Evolutionary conservation across 163 green algal genomes (phyloP), one percentile per base, ranked within the genome.

Genomic region (Picocystis sp.): DNA sequence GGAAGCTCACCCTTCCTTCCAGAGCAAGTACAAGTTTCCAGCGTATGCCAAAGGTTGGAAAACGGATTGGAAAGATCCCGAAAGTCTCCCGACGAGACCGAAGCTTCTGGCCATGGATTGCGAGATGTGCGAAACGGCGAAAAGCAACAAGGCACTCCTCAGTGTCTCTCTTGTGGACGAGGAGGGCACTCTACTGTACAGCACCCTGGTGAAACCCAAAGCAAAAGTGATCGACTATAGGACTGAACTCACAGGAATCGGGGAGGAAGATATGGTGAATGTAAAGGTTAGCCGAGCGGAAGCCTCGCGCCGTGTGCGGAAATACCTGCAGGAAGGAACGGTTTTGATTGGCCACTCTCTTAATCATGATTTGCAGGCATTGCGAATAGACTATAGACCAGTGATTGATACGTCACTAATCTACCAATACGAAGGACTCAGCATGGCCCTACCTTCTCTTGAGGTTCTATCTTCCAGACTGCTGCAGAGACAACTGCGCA

Each of bases 351-450:
- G 78, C 0, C 78, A 86, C 43, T 59, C 66, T 11, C 65, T 86
- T 24, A 55, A 79, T 41, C 64, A 86, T 54, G 78, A 86, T 53
- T 62, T 86, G 21, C 49, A 23, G n/a, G 75, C 70, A 19, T 52
- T 75, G 35, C 60, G 62, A 21, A 63, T 74, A 24, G 66, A 74
- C 35, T 60, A 73, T 47, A 24, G 22, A 11, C 63, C 61, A 13
- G 64, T 81, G 45, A 82, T 87, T 17, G 78, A 87, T 57, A 87
- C 77, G 11, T 57, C 76, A 2, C 45, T 83, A 8, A 47, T 84
- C n/a, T 79, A 72, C 49, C 38, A n/a, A 1, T 84, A 77, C 65
- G 57, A 61, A 61, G 52, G 57, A 43, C 66, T 80, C 47, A 50
- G 53, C 11, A 45, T 44, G 22, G 64, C 51, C 34, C 72, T 58